Evolutionary conservation across 768 basidiomycete genomes (phyloP), one percentile per base, ranked within the genome.

Genomic region (Suillus weaverae): DNA sequence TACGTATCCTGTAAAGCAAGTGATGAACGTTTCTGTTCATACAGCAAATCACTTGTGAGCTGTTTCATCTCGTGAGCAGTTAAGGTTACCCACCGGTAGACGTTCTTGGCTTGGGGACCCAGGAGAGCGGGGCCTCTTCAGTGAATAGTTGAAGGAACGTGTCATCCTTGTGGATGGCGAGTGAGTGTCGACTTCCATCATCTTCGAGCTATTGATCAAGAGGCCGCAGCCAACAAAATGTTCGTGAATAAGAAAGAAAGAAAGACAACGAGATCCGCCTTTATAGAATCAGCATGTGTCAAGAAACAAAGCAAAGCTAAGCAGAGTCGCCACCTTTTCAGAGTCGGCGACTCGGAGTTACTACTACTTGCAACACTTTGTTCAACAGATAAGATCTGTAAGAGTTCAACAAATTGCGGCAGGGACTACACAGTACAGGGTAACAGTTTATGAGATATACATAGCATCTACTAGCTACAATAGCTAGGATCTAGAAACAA

Each of bases 61-160:
- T 54, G 43, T 63, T 20, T 35, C 22, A 3, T 32, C 61, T 1
- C 62, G 57, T 10, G 57, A 22, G 13, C 44, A 8, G 33, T 16
- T 9, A 61, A 61, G 9, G 6, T 32, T 43, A 71, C 81, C 67
- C 75, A 91, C 90, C 26, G 81, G 70, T 56, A 88, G 87, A 26
- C 88, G 82, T 64, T 87, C 86, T 57, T 81, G 78, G 61, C 74
- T 76, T 30, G 79, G 77, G 39, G 81, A 82, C 14, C 74, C 77
- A 7, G 88, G 89, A 3, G 89, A 90, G 67, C 88, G 86, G 4
- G 86, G 76, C 64, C 89, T 83, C 70, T 90, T 90, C 36, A 71
- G 61, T 35, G 77, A 48, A 51, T 73, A 76, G n/a, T 69, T 64
- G 16, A 78, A 67, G n/a, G 79, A 71, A 65, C 77, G 80, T 59